Conservation (phyloP, 1,284 basidiomycete species). For the Marasmius fiardii region DNA sequence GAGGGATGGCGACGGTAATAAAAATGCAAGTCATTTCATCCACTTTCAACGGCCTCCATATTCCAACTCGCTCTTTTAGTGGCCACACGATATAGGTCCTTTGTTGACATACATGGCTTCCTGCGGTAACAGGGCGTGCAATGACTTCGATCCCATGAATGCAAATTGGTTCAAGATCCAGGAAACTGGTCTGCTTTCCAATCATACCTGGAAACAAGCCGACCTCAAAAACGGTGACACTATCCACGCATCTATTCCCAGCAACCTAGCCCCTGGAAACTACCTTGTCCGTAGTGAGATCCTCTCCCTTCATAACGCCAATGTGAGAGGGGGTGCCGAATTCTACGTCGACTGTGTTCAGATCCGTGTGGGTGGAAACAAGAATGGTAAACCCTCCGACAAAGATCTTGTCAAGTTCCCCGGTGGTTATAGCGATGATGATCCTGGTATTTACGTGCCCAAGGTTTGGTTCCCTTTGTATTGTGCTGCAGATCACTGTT, state of each 20-base stretch:
- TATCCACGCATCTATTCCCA: conserved; percentile 43
- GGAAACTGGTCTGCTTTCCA: conserved; percentile 14
- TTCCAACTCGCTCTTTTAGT: conserved; percentile 4
- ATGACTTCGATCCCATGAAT: conserved; percentile 41
- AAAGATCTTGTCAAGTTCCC: conserved; percentile 43
- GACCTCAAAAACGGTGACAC: conserved; percentile 12
- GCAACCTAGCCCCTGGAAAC: conserved; percentile 40
- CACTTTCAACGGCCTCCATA: background rate
- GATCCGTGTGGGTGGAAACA: conserved; percentile 42
- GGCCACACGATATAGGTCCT: conserved; percentile 51
- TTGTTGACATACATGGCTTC: conserved; percentile 56
- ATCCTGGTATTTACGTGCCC: conserved; percentile 45
- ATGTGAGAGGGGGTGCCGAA: conserved; percentile 43
- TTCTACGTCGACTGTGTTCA: conserved; percentile 59
- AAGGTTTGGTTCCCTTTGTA: conserved; percentile 24
- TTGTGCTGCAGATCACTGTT: background rate
- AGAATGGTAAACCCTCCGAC: conserved; percentile 29
- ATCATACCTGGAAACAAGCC: conserved; percentile 13
- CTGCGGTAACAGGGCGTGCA: conserved; percentile 46
- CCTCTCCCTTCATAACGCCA: conserved; percentile 49
- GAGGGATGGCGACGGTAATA: conserved; percentile 35
- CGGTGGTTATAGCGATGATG: conserved; percentile 46
- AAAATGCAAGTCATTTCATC: conserved; percentile 23
- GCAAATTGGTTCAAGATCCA: conserved; percentile 55
- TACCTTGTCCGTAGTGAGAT: conserved; percentile 58